A percentile compares a stretch with the other conserved stretches of the same genome.
phyloP scores from a whole-genome alignment of 768 basidiomycete genomes.

The Podaxis mareebaensis region DNA sequence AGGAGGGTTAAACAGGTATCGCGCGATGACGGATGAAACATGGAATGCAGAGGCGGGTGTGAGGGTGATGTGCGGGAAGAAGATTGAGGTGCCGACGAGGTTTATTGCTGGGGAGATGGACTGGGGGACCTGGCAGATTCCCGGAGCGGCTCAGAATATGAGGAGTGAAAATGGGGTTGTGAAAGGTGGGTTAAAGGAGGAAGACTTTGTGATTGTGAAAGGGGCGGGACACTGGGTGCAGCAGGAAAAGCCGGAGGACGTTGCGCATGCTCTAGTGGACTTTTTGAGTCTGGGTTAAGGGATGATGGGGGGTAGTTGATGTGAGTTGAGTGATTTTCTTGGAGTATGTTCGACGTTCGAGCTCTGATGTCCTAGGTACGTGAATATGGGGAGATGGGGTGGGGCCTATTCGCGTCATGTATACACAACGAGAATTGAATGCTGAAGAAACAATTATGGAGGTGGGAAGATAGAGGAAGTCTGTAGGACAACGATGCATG shows the following conservation, averaged over 20 bases:
- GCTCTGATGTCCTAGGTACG: neutral
- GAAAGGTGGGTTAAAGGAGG: constrained; percentile 22
- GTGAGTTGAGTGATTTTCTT: neutral
- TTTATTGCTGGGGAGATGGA: constrained; percentile 57
- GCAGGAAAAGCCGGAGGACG: constrained; percentile 49
- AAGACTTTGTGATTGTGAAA: constrained; percentile 51
- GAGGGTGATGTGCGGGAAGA: constrained; percentile 40
- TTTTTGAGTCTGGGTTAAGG: constrained; percentile 30
- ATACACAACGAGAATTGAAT: neutral
- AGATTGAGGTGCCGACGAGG: constrained; percentile 53
- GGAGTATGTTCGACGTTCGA: neutral
- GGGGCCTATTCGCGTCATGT: too few species aligned
- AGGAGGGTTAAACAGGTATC: constrained; percentile 62
- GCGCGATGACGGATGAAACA: constrained; percentile 36
- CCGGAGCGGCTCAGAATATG: constrained; percentile 51
- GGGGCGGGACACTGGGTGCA: constrained; percentile 69
- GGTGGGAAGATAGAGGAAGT: neutral
- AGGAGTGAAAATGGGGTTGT: constrained; percentile 31
- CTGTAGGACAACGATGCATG: neutral
- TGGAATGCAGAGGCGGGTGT: constrained; percentile 41
- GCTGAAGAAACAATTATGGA: neutral
- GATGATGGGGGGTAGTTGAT: neutral
- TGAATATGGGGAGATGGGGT: neutral
- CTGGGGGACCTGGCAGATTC: constrained; percentile 62
- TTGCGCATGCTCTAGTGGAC: constrained; percentile 38